A percentile compares a stretch with the other conserved stretches of the same genome.
Conservation (phyloP, 352 stramenopile species). For the Thraustochytrium sp. region DNA sequence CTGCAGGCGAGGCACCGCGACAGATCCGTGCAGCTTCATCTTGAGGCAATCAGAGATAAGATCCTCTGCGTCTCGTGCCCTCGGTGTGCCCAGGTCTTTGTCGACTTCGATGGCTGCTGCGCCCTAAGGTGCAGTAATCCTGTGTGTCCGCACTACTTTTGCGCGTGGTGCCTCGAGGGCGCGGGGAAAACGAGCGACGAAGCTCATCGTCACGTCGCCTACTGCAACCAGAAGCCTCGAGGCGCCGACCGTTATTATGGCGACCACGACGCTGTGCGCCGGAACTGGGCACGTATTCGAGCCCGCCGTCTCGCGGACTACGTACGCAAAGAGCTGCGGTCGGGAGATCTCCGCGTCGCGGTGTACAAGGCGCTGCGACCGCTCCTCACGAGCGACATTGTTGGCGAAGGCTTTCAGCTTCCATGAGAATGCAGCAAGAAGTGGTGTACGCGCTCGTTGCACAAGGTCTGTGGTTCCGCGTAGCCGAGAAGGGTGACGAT, state of each 20-base stretch:
- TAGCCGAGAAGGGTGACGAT: too few species aligned
- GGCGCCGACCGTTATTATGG: neutral
- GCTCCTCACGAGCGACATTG: neutral
- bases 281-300: neutral
- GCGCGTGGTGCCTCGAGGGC: neutral
- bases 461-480: too few species aligned
- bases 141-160: neutral
- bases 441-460: too few species aligned
- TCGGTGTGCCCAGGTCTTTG: neutral
- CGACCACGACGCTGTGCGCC: neutral
- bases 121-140: neutral
- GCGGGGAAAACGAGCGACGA: neutral
- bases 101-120: neutral
- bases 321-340: neutral
- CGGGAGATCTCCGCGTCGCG: neutral
- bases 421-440: too few species aligned
- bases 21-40: neutral
- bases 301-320: neutral
- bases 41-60: neutral
- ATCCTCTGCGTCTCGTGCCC: neutral
- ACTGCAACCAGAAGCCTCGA: neutral
- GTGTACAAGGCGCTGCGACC: neutral
- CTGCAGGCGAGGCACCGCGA: neutral
- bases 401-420: neutral
- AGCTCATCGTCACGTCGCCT: neutral